Base-by-base conservation (phyloP, 331 rosid species). In the Rhamnella rubrinervis region DNA sequence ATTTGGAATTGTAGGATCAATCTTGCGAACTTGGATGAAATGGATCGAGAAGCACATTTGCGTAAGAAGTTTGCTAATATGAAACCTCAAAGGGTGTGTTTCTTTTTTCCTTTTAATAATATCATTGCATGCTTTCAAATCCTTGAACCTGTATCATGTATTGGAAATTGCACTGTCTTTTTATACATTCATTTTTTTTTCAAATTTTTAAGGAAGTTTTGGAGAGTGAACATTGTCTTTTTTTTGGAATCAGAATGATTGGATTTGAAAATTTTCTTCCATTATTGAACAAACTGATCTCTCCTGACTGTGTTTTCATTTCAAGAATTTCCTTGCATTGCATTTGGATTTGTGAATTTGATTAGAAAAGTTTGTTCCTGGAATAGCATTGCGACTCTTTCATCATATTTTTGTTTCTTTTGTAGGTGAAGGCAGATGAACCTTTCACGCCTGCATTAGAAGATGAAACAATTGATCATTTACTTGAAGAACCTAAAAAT, bases 341-440 rank as follows among this genome's bases (percentile, higher is more conserved):
- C 49, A 44, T 44, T 10, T 44, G 11, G 49, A 44, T 44, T 44
- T 44, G 4, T 11, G 1, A 44, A 44, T 44, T 44, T 44, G 15
- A 9, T 10, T 10, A 44, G 49, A 44, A 9, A 44, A 44, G 15
- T 44, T 31, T 31, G 35, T 31, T 40, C 47, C 13, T 44, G 11
- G 49, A 44, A 44, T 44, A 10, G 49, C 14, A 44, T 44, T 53
- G 18, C 20, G 3, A 5, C 1, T 8, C 58, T 21, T 53, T 17
- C 19, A 17, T 56, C 57, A 28, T 11, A 47, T 37, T 31, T 28
- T 5, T 55, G 37, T 65, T 35, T 74, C 52, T 64, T 60, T 69
- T 61, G 15, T 65, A 86, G 93, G 88, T 83, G 40, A 89, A 82
- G 78, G 83, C 82, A 77, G 93, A 86, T n/a, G 90, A 76, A 63